Evolutionary conservation across 192 early-diverging fungal genomes (phyloP).

Genomic region (Podila minutissima): DNA sequence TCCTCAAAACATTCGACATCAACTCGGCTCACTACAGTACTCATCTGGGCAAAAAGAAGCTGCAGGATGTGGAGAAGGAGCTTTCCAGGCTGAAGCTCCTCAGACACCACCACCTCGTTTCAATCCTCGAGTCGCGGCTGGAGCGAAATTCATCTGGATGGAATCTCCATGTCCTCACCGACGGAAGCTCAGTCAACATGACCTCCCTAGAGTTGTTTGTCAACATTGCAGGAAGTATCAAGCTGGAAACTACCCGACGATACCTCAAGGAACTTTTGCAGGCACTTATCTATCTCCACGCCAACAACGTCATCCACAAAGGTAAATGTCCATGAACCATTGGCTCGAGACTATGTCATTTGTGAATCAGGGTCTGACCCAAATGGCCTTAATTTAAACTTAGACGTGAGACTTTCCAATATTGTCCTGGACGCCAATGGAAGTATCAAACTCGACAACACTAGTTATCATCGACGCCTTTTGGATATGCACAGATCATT

Average conservation of each 20-base stretch:
- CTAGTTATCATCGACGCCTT: constrained; percentile 71
- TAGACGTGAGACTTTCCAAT: constrained; percentile 56
- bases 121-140: constrained; percentile 66
- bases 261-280: constrained; percentile 76
- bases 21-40: constrained; percentile 57
- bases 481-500: constrained; percentile 50
- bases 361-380: too few species aligned
- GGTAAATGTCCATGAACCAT: constrained; percentile 34
- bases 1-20: constrained; percentile 56
- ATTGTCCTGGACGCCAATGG: constrained; percentile 55
- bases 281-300: constrained; percentile 69
- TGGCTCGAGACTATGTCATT: not conserved
- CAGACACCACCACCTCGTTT: constrained; percentile 66
- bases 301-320: constrained; percentile 74
- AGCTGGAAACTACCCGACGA: constrained; percentile 60
- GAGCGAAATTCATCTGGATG: constrained; percentile 52
- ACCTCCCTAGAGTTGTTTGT: constrained; percentile 72
- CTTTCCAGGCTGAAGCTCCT: constrained; percentile 66
- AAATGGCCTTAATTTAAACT: not conserved
- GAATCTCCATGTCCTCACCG: constrained; percentile 62
- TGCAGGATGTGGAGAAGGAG: constrained; percentile 68
- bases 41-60: constrained; percentile 61
- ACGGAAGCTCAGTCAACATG: constrained; percentile 53
- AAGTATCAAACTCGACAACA: constrained; percentile 71
- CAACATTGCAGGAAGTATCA: constrained; percentile 70